Evolutionary conservation across 2,329 filamentous ascomycete species (phyloP), one percentile per base, ranked within the genome.

Genomic region (Gnomoniopsis sp.): DNA sequence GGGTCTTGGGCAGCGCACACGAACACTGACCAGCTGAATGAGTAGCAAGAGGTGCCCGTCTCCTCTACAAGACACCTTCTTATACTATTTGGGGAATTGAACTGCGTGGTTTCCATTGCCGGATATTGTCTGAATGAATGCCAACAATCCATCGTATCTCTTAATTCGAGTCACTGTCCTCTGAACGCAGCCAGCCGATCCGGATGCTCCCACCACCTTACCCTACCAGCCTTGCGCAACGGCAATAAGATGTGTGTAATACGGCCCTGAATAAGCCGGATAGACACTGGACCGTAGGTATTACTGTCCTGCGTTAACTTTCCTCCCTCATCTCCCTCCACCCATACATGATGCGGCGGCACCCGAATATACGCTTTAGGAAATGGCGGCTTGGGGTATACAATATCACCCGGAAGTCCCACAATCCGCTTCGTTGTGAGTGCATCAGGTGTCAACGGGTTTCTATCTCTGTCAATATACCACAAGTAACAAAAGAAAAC

Each of bases 281-380:
- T 85, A 23, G 89, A 88, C 50, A 96, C 86, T 3, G 95, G 91
- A 1, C 95, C 95, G 72, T 96, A 97, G 14, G 86, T 86, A 74
- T 96, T 96, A 73, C 92, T 96, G 75, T 99, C 95, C 60, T 87
- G 72, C 57, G 85, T 91, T 66, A 84, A 83, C 53, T 83, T 80
- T 66, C 84, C 83, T 67, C 83, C 83, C 14, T 89, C 91, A 70
- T 99, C 95, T 1, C 95, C 95, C 71, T 98, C 93, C 1, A 99
- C 86, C 95, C 95, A 99, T 30, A 98, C 81, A 76, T 98, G 93
- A 19, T 91, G 91, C 62, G 81, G 81, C 6, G 93, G 93, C 22
- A 99, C 84, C 62, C 82, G 80, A 49, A 89, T 77, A 10, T 73
- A 79, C 1, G 75, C 65, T 17, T 79, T 71, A 10, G 84, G 80